Conservation (phyloP, 2,329 filamentous ascomycete species). For the Colletotrichum trifolii region DNA sequence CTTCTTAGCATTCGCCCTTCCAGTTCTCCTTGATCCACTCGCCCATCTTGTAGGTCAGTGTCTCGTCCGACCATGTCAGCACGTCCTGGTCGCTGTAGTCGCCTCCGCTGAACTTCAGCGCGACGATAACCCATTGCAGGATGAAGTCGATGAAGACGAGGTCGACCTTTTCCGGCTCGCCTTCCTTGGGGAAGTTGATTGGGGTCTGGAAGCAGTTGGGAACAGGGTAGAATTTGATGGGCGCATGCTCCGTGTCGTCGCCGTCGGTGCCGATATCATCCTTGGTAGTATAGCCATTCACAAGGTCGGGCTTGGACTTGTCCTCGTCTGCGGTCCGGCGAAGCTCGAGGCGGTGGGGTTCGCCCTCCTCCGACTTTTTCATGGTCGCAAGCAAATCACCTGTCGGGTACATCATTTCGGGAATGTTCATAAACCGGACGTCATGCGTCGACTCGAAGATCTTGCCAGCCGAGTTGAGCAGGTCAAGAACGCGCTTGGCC, state of each 20-base stretch:
- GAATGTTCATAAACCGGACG: conserved; percentile 60
- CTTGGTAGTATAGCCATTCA: conserved; percentile 84
- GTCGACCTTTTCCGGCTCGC: conserved; percentile 79
- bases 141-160: conserved; percentile 94
- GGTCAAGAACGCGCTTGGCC: conserved; percentile 74
- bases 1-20: conserved; percentile 57
- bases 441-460: conserved; percentile 58
- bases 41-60: conserved; percentile 65
- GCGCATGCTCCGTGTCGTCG: conserved; percentile 87
- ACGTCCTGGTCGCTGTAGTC: conserved; percentile 62
- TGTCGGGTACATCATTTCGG: conserved; percentile 53
- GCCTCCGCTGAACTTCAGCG: conserved; percentile 71
- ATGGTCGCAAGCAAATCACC: conserved; percentile 35
- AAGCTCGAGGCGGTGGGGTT: conserved; percentile 46
- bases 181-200: conserved; percentile 67
- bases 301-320: conserved; percentile 55
- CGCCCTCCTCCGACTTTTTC: conserved; percentile 36
- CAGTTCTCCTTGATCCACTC: conserved; percentile 71
- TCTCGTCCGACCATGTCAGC: conserved; percentile 62
- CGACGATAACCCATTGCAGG: conserved; percentile 81
- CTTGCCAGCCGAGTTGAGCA: conserved; percentile 66
- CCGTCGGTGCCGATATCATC: conserved; percentile 88
- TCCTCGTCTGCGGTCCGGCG: conserved; percentile 45
- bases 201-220: conserved; percentile 86
- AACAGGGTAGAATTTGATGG: conserved; percentile 78